Base-by-base conservation (phyloP, 2,329 filamentous ascomycete species). In the Neopestalotiopsis sp. region DNA sequence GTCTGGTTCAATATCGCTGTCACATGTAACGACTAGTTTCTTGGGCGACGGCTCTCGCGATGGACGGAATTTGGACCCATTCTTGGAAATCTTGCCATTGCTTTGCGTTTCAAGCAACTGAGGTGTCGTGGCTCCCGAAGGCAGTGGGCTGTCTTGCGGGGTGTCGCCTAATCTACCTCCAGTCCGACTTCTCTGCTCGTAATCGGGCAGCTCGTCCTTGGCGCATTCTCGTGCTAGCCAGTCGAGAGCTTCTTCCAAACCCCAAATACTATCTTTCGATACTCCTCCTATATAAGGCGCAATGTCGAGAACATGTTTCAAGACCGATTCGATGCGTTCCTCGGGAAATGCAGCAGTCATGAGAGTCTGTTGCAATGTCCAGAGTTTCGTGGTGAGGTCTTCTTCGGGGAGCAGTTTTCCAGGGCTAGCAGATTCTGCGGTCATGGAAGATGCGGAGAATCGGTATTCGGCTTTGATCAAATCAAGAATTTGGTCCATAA, bases 141-240 rank as follows among this genome's bases (percentile, higher is more conserved):
- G 78, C 3, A 84, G 68, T 14, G 86, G 86, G 14, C 82, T 85
- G n/a, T 87, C 85, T 28, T 79, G 76, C 0, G 85, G 84, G 0
- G 84, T 84, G 58, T 88, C 85, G 32, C 28, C 42, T 24, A 45
- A 58, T 56, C 58, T 60, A n/a, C 57, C 28, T 7, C 59, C 34
- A 30, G 67, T 62, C 40, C 80, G 84, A 14, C 75, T 74, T 66
- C 78, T 82, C 68, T 84, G 85, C 24, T 92, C 90, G 78, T 96
- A 97, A 61, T 89, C 86, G 5, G 92, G 92, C 45, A 95, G 84
- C 74, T 95, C 91, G 1, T 90, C 87, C 71, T 85, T 82, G 14
- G 86, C 82, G 74, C 91, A 93, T 77, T 96, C 89, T 72, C 93
- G 84, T n/a, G 94, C 93, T 67, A 98, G 86, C 94, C 94, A 97